phyloP scores from a whole-genome alignment of 2,329 filamentous ascomycete genomes.

The Hypomyces perniciosus region DNA sequence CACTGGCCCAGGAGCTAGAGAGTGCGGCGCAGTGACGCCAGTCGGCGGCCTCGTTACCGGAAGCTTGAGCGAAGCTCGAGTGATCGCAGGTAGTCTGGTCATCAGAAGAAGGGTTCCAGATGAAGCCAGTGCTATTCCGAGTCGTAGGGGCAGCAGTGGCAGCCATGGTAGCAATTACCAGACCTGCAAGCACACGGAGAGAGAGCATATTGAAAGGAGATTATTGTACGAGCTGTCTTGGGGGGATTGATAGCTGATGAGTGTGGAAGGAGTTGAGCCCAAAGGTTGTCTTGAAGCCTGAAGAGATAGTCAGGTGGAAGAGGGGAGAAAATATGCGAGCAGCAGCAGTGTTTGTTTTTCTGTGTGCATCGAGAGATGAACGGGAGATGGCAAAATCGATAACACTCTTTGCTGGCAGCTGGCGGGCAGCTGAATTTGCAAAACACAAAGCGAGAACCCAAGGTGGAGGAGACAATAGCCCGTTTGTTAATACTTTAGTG shows the following conservation, averaged over 20 bases:
- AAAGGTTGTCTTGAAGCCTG: background rate
- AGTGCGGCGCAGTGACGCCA: constrained; percentile 27
- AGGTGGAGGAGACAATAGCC: too few relatives aligned
- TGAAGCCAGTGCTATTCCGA: constrained; percentile 16
- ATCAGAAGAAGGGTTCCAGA: constrained; percentile 21
- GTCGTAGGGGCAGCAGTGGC: constrained; percentile 7
- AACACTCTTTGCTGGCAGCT: background rate
- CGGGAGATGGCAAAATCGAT: background rate
- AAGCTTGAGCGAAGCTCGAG: constrained; percentile 18
- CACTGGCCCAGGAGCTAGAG: constrained; percentile 23
- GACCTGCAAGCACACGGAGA: background rate
- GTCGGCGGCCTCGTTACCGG: constrained; percentile 20
- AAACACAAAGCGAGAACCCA: too few relatives aligned
- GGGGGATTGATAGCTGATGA: too few relatives aligned
- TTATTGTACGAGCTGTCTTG: too few relatives aligned
- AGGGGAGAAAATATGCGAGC: too few relatives aligned
- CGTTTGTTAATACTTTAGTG: too few relatives aligned
- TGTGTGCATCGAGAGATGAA: background rate
- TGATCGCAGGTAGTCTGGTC: constrained; percentile 23
- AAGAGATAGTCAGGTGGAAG: background rate
- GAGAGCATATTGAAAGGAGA: constrained; percentile 2
- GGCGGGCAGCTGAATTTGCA: background rate
- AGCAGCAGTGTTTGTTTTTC: too few relatives aligned
- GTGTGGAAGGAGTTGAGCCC: too few relatives aligned
- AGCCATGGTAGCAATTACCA: constrained; percentile 1